phyloP scores from a whole-genome alignment of 352 stramenopile species.

The Achlya hypogyna region DNA sequence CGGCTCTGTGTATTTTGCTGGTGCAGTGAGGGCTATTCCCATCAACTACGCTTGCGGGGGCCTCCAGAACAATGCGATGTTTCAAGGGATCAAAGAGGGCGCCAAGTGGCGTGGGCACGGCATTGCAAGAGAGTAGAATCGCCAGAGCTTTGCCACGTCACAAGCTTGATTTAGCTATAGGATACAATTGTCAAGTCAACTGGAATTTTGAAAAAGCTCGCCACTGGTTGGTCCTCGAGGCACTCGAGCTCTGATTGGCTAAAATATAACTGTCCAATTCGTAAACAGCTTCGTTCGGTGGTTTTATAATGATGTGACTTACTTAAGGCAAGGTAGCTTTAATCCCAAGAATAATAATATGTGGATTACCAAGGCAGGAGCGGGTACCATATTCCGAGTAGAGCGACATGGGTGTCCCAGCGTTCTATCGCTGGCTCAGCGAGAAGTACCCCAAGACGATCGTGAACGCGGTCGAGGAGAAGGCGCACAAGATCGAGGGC shows the following conservation, averaged over 20 bases:
- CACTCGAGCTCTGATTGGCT: background rate
- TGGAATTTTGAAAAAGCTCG: background rate
- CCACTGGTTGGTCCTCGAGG: background rate
- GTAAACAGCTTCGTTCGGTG: too few species aligned
- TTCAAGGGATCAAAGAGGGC: too few species aligned
- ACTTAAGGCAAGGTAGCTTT: background rate
- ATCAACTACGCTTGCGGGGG: too few species aligned
- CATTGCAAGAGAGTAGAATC: too few species aligned
- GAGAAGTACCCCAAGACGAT: slow-evolving; percentile 99
- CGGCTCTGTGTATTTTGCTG: too few species aligned
- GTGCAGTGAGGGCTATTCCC: too few species aligned
- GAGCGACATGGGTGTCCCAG: slow-evolving; percentile 94
- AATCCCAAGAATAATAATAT: background rate
- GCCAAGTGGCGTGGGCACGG: too few species aligned
- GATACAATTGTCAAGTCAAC: background rate
- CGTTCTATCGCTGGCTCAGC: slow-evolving; percentile 98
- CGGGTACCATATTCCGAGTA: background rate
- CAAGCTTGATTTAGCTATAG: background rate
- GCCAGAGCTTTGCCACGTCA: background rate
- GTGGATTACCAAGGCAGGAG: background rate
- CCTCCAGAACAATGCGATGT: too few species aligned
- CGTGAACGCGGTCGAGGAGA: slow-evolving; percentile 77
- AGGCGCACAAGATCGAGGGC: slow-evolving; percentile 67
- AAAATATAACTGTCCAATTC: too few species aligned
- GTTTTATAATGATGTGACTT: too few species aligned